These are phyloP conservation scores for Rheum nobile DNA, from an alignment of 148 eudicot species.

Conservation along the genomic window DNA sequence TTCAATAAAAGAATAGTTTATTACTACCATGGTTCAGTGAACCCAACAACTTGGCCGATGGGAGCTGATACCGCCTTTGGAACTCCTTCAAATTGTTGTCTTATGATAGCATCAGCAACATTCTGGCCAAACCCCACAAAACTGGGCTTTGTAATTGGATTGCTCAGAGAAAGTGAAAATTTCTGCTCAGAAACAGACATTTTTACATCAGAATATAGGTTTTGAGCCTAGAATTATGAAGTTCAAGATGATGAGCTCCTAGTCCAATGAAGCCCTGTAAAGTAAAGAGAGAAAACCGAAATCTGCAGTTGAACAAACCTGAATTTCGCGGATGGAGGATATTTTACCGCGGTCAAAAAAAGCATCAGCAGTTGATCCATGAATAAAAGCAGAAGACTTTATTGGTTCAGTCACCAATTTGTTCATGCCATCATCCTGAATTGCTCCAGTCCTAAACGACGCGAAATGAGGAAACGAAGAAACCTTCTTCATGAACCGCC, in stretches of 20 bases:
- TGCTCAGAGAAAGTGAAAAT: constrained; percentile 3
- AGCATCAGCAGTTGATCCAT: not conserved
- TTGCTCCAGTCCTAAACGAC: not conserved
- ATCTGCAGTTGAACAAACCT: not conserved
- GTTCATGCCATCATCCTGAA: not conserved
- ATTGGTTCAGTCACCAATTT: not conserved
- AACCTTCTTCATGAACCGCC: constrained; percentile 1
- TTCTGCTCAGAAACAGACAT: not conserved
- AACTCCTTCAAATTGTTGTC: constrained; percentile 19
- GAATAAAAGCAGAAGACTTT: not conserved
- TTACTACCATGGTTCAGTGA: constrained; percentile 43
- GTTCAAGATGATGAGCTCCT: not conserved
- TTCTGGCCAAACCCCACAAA: constrained; percentile 4
- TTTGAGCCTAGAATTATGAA: not conserved
- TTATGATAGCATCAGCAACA: constrained; percentile 6
- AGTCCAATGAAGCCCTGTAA: not conserved
- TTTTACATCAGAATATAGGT: not conserved
- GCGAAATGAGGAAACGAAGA: constrained; percentile 6
- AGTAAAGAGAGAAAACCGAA: not conserved
- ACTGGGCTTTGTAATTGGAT: not conserved
- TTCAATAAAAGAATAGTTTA: not conserved
- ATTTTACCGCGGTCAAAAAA: not conserved
- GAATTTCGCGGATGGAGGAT: not conserved
- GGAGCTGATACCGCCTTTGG: constrained; percentile 20
- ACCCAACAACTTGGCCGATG: constrained; percentile 17